These are phyloP conservation scores for Monilinia fructigena DNA, from an alignment of 2,329 filamentous ascomycete genomes.

Conservation along the genomic window DNA sequence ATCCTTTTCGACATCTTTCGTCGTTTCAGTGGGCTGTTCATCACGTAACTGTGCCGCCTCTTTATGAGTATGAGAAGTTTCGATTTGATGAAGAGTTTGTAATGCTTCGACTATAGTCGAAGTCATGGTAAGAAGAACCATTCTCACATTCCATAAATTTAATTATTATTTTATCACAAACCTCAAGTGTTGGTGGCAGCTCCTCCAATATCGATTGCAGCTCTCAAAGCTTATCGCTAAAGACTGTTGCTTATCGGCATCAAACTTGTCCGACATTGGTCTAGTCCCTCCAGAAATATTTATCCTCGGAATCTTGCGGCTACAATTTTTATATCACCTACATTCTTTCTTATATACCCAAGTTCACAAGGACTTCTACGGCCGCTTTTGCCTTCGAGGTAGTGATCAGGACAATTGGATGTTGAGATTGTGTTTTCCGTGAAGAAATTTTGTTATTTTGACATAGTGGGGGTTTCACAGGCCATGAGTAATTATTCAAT, in stretches of 20 bases:
- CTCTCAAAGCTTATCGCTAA: slow-evolving; percentile 28
- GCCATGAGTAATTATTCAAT: slow-evolving; percentile 54
- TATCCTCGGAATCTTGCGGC: slow-evolving; percentile 30
- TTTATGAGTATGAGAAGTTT: background rate
- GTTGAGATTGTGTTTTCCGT: background rate
- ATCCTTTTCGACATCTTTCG: background rate
- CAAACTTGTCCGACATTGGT: slow-evolving; percentile 30
- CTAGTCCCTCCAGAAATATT: slow-evolving; percentile 31
- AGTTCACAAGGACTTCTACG: background rate
- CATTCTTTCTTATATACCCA: slow-evolving; percentile 19
- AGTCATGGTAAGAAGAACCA: slow-evolving; percentile 81
- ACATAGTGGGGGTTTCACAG: slow-evolving; percentile 22
- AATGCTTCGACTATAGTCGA: slow-evolving; percentile 64
- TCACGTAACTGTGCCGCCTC: background rate
- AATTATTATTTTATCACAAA: background rate
- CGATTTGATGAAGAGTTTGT: slow-evolving; percentile 38
- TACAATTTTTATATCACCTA: slow-evolving; percentile 18
- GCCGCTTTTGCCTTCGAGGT: background rate
- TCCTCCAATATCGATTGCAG: background rate
- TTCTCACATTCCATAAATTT: slow-evolving; percentile 40
- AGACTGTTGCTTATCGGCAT: slow-evolving; percentile 21
- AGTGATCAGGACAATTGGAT: background rate
- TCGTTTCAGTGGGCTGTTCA: background rate
- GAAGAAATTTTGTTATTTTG: slow-evolving; percentile 1
- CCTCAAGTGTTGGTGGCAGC: background rate